These are phyloP conservation scores for Monilinia laxa DNA, from an alignment of 2,329 filamentous ascomycete genomes.

Conservation along the genomic window DNA sequence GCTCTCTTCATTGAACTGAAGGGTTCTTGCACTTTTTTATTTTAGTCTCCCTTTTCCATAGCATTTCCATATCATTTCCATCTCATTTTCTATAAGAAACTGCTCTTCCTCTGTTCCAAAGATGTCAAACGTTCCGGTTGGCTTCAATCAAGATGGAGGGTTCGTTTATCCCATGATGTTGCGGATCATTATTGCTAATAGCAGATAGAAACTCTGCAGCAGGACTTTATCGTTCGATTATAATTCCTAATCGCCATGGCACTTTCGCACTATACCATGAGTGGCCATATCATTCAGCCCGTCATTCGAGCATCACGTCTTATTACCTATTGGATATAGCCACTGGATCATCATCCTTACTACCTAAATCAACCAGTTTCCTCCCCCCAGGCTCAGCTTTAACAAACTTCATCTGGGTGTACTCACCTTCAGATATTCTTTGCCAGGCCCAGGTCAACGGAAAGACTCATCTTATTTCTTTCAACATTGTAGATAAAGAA, in stretches of 20 bases:
- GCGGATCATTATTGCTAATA: neutral
- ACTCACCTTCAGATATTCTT: neutral
- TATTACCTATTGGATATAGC: neutral
- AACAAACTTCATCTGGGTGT: neutral
- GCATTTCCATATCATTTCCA: no score
- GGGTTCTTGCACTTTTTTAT: no score
- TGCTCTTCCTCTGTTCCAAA: no score
- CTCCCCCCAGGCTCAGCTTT: neutral
- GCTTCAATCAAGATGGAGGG: no score
- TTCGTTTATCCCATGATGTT: neutral
- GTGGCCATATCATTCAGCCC: neutral
- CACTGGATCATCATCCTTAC: neutral
- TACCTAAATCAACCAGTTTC: neutral
- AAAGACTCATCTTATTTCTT: neutral
- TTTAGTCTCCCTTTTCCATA: no score
- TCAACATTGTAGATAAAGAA: neutral
- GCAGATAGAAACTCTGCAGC: neutral
- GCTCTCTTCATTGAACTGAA: no score
- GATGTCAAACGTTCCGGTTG: no score
- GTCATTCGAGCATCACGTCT: neutral
- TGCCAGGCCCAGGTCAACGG: neutral
- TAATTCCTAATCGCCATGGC: neutral
- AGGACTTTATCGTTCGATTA: conserved; percentile 3
- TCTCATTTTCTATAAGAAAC: no score
- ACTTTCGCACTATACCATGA: conserved; percentile 1